Percentiles rank a stretch among this genome's conserved stretches.
phyloP scores from a whole-genome alignment of 2,329 filamentous ascomycete genomes.

The Fusarium transvaalense region DNA sequence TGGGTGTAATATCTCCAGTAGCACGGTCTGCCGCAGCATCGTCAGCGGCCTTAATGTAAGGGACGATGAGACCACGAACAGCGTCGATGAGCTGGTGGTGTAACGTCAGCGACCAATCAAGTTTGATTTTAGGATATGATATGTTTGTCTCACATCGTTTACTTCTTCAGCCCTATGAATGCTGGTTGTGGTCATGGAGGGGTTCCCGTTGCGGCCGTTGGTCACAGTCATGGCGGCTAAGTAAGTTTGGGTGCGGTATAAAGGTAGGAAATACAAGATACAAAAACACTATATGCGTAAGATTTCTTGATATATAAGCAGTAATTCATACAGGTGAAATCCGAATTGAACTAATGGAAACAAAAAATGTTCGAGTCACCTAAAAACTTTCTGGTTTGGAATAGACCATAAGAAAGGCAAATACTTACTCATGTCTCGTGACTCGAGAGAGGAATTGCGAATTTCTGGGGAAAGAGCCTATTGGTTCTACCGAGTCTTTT shows the following conservation, averaged over 20 bases:
- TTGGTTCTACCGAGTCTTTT: slow-evolving; percentile 48
- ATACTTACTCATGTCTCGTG: slow-evolving; percentile 45
- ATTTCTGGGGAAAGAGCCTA: slow-evolving; percentile 29
- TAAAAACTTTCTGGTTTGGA: slow-evolving; percentile 23
- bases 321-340: not conserved
- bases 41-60: slow-evolving; percentile 79
- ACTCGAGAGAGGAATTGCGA: slow-evolving; percentile 26
- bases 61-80: slow-evolving; percentile 75
- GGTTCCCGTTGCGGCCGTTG: slow-evolving; percentile 42
- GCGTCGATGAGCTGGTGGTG: slow-evolving; percentile 72
- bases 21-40: slow-evolving; percentile 65
- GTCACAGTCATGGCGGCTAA: slow-evolving; percentile 46
- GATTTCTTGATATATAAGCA: not conserved
- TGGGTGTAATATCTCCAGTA: slow-evolving; percentile 62
- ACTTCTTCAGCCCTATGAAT: slow-evolving; percentile 53
- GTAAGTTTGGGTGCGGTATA: slow-evolving; percentile 1
- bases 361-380: not conserved
- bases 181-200: slow-evolving; percentile 37
- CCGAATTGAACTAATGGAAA: not conserved
- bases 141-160: slow-evolving; percentile 47
- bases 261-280: not conserved
- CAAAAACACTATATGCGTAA: not conserved
- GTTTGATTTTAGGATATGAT: not conserved
- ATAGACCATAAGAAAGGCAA: slow-evolving; percentile 21
- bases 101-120: slow-evolving; percentile 43